Conservation (phyloP, 306 rosid species). For the Sphenostylis stenocarpa region DNA sequence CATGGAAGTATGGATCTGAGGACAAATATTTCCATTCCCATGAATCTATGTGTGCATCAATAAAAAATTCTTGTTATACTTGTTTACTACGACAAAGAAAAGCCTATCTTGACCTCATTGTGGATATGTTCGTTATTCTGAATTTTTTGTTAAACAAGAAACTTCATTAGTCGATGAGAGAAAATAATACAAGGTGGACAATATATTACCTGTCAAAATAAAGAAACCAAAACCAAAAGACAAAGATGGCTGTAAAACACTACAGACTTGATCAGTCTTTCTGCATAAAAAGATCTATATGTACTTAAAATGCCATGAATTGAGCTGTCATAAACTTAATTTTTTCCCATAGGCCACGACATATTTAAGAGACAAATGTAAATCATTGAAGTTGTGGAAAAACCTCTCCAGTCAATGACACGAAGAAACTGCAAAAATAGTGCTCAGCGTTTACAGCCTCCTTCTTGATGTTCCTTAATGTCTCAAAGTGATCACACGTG, state of each 20-base stretch:
- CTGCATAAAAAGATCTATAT: neutral
- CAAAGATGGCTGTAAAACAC: neutral
- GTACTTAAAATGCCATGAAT: neutral
- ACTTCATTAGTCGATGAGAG: neutral
- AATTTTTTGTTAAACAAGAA: neutral
- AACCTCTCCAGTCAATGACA: neutral
- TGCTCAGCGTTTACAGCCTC: neutral
- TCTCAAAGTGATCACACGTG: slow-evolving; percentile 4
- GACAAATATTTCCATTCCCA: neutral
- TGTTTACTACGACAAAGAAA: neutral
- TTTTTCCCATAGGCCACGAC: neutral
- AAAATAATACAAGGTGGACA: slow-evolving; percentile 1
- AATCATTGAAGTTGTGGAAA: slow-evolving; percentile 8
- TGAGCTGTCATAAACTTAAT: neutral
- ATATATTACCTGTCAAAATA: neutral
- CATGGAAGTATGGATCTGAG: neutral
- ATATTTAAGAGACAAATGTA: neutral
- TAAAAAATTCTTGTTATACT: neutral
- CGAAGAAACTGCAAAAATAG: neutral
- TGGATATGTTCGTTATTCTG: neutral
- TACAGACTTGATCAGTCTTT: neutral
- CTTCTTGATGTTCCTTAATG: neutral
- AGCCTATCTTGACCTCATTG: neutral
- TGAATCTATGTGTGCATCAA: neutral
- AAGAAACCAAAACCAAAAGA: neutral